Conservation (phyloP, 202 grass and related monocot species). For the Digitaria exilis region DNA sequence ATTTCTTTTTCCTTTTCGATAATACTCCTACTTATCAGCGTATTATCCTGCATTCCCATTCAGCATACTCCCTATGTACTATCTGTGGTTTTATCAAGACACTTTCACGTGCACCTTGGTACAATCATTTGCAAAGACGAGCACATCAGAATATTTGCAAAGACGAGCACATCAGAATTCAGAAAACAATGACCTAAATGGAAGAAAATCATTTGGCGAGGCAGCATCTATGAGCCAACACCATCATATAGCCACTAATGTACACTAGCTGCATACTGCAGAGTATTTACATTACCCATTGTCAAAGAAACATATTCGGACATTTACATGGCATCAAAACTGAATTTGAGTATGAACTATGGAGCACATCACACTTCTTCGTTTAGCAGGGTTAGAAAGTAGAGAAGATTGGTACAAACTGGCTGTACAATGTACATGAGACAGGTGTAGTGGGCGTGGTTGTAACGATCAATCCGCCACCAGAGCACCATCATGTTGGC, state of each 20-base stretch:
- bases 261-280: background rate
- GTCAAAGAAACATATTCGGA: background rate
- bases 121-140: background rate
- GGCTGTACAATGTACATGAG: background rate
- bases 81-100: background rate
- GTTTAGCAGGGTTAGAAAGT: background rate
- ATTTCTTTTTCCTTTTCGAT: no score
- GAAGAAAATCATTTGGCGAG: background rate
- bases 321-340: background rate
- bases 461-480: background rate
- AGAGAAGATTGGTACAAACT: background rate
- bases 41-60: background rate
- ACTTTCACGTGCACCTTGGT: background rate
- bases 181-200: no score
- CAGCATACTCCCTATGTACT: background rate
- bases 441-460: background rate
- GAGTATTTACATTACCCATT: background rate
- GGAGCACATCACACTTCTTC: background rate
- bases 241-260: background rate
- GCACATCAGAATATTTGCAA: background rate
- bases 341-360: background rate
- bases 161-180: background rate
- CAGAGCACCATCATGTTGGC: background rate
- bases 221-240: background rate
- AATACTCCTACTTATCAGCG: no score